phyloP scores from a whole-genome alignment of 1,284 basidiomycete species.

The Rhodotorula sp. region DNA sequence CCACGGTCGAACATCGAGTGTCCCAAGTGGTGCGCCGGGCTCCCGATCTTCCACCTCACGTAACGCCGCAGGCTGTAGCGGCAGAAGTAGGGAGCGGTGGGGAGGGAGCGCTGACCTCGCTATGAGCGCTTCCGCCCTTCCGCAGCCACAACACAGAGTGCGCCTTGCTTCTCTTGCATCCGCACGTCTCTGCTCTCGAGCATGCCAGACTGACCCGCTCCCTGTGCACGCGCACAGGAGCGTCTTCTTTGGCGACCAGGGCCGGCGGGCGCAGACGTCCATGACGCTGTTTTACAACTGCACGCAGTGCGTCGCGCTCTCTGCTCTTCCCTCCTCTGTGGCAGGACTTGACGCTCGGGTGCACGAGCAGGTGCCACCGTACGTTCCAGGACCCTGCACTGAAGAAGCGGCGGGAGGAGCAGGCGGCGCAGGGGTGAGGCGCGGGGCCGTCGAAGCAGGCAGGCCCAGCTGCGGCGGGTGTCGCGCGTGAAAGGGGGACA shows the following conservation, averaged over 20 bases:
- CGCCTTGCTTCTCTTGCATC: slow-evolving; percentile 26
- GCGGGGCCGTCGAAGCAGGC: not conserved
- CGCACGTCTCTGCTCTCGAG: not conserved
- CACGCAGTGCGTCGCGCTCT: slow-evolving; percentile 61
- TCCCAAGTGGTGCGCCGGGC: slow-evolving; percentile 49
- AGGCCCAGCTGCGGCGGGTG: no score
- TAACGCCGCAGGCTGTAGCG: no score
- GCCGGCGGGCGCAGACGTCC: slow-evolving; percentile 83
- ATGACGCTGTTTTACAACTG: slow-evolving; percentile 95
- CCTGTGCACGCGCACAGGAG: slow-evolving; percentile 59
- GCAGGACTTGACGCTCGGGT: rapidly evolving
- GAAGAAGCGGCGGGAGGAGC: slow-evolving; percentile 6
- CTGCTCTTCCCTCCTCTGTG: not conserved
- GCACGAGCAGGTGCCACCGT: slow-evolving; percentile 15
- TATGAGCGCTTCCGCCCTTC: no score
- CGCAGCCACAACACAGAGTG: slow-evolving; percentile 49
- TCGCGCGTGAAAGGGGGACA: not conserved
- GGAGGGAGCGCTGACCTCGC: not conserved
- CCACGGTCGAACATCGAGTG: slow-evolving; percentile 54
- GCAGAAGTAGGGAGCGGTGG: no score
- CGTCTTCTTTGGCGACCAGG: slow-evolving; percentile 92
- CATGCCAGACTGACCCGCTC: slow-evolving; percentile 1
- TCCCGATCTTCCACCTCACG: no score
- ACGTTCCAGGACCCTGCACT: slow-evolving; percentile 27
- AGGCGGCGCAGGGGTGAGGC: not conserved